Percentiles rank a stretch among this genome's conserved stretches.
Conservation (phyloP, 1,284 basidiomycete genomes). For the Boletus sp. region DNA sequence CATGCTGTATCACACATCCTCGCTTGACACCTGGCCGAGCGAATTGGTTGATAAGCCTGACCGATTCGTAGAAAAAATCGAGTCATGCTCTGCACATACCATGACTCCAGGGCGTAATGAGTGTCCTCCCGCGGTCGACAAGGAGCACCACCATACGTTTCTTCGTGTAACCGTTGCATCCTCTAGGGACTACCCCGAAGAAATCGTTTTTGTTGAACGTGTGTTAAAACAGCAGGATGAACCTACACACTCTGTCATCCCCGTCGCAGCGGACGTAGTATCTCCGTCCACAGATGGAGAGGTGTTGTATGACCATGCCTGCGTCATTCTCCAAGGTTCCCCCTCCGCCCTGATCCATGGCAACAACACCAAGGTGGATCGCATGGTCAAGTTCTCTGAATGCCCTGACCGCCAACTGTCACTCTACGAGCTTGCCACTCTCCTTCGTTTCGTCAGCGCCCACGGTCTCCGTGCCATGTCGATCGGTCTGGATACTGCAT, state of each 20-base stretch:
- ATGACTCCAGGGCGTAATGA: neutral
- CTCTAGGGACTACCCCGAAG: neutral
- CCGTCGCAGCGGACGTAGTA: neutral
- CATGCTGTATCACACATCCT: constrained; percentile 6
- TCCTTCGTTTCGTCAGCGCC: constrained; percentile 9
- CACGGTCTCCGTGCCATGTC: constrained; percentile 4
- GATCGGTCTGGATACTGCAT: constrained; percentile 11
- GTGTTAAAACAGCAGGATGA: neutral
- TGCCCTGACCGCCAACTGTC: constrained; percentile 3
- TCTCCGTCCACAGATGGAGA: neutral
- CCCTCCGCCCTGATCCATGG: constrained; percentile 4
- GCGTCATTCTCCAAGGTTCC: constrained; percentile 4
- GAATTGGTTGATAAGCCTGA: constrained; percentile 3
- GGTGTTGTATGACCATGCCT: constrained; percentile 11
- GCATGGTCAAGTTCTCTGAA: neutral
- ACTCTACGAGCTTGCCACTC: constrained; percentile 7
- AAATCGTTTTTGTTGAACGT: constrained; percentile 9
- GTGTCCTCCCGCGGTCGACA: neutral
- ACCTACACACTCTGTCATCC: constrained; percentile 6
- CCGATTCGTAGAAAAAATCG: constrained; percentile 7
- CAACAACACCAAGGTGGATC: constrained; percentile 1
- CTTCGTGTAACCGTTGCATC: constrained; percentile 6
- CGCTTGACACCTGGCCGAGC: constrained; percentile 10
- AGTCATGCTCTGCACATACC: constrained; percentile 7
- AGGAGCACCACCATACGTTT: constrained; percentile 6